Base-by-base conservation (phyloP, 148 eudicot genomes). In the Euryodendron excelsum region DNA sequence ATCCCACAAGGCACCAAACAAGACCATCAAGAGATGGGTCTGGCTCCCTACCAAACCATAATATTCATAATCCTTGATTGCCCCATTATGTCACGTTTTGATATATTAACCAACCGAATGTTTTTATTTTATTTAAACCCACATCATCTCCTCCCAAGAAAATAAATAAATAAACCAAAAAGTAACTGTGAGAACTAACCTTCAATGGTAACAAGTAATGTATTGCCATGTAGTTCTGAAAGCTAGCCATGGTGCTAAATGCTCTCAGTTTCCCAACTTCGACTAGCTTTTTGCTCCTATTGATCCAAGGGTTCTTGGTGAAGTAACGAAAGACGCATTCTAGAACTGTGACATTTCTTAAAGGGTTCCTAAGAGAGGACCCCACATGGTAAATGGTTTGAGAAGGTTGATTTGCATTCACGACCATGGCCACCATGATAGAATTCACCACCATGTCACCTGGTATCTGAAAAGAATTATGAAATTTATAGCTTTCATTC, bases 371-470 rank as follows among this genome's bases (percentile, higher is more conserved):
- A 0, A 94, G 94, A 37, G 94, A 92, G 0, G 97, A 90, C 17
- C 94, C 94, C 1, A 92, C 78, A 2, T 89, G 91, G 80, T 88
- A 88, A n/a, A 88, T 86, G 27, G 14, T 74, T 25, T 84, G 80
- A 14, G 64, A 55, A 4, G 82, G 78, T 30, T 82, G 80, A 75
- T 80, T 77, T 21, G 87, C 85, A 80, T 86, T 80, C 17, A 90
- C 85, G 25, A 60, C 82, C 85, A 88, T 88, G 0, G 93, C 82
- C 41, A 80, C 89, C 0, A 90, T 82, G 45, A 90, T 86, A 47
- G 90, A 80, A 80, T 90, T 90, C 56, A 88, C 90, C 77, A 88
- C 90, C 88, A 90, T 84, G 47, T 90, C 93, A 2, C 88, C 93
- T 44, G 93, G 93, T 31, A 90, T 82, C 93, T 90, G 85, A 65